A percentile compares a stretch with the other conserved stretches of the same genome.
These are phyloP conservation scores for Chlorencoelia australis DNA, from an alignment of 2,329 filamentous ascomycete species.

Conservation along the genomic window DNA sequence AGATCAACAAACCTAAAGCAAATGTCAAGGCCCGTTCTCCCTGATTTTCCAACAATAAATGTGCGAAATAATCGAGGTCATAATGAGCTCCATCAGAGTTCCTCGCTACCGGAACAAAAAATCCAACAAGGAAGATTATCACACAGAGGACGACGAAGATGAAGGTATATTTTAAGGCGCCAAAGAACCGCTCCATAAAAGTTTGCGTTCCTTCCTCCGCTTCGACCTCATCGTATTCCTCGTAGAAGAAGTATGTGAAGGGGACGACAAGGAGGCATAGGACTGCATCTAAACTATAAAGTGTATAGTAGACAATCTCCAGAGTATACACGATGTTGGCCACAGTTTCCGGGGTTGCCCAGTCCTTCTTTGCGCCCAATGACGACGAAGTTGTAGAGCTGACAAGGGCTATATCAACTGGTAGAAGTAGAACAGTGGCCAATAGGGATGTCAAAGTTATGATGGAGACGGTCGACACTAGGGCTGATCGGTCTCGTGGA, in stretches of 20 bases:
- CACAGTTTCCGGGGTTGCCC: conserved; percentile 78
- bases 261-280: conserved; percentile 85
- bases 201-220: conserved; percentile 70
- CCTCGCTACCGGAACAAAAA: conserved; percentile 79
- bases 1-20: conserved; percentile 76
- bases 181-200: conserved; percentile 60
- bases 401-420: conserved; percentile 90
- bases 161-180: conserved; percentile 84
- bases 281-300: conserved; percentile 86
- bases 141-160: conserved; percentile 72
- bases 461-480: conserved; percentile 77
- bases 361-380: conserved; percentile 79
- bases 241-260: conserved; percentile 97
- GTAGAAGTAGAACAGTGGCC: conserved; percentile 83
- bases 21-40: conserved; percentile 91
- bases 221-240: conserved; percentile 91
- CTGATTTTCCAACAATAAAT: conserved; percentile 72
- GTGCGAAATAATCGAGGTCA: conserved; percentile 88
- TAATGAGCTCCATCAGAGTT: conserved; percentile 54
- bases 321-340: conserved; percentile 70
- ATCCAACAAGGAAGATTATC: conserved; percentile 80
- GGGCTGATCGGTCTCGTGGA: conserved; percentile 71
- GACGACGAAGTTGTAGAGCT: conserved; percentile 73
- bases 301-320: conserved; percentile 80
- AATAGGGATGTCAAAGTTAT: conserved; percentile 79